Evolutionary conservation across 2,329 filamentous ascomycete genomes (phyloP), one percentile per base, ranked within the genome.

Genomic region (Colletotrichum kahawae): DNA sequence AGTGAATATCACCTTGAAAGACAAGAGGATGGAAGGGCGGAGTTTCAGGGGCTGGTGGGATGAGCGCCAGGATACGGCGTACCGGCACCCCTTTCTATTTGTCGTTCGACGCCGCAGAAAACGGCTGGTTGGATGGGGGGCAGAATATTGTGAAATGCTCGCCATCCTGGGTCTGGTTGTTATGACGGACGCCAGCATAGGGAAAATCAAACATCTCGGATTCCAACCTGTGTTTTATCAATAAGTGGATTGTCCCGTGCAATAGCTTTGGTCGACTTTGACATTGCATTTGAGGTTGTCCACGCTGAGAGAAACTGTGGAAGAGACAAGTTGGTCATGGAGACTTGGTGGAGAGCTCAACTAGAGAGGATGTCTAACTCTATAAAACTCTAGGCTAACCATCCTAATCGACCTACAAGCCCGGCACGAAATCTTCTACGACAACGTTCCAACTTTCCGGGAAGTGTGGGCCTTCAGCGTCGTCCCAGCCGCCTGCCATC

Each of bases 131-230:
- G 78, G 81, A 78, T 75, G 77, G 66, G 77, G 74, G 79, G 88
- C 89, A 91, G 89, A 91, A 91, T 91, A 91, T 91, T 91, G 89
- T 91, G 89, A 91, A 91, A 91, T 91, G 89, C 88, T 85, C 74
- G 18, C 67, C 66, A 67, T 63, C 48, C 71, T 54, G 54, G 48
- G 73, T 73, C 56, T 16, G 12, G 33, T 76, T 59, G n/a, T 43
- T 13, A 60, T 16, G 73, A 65, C 62, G 21, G 73, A 76, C 67
- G 60, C 75, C 75, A 72, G 75, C 69, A 67, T 36, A 77, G 67
- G 48, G 27, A 65, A 70, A 71, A 64, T 9, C 67, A 71, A 63
- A 36, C 27, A 33, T 70, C 56, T 64, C n/a, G 54, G 43, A 51
- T 51, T 51, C 43, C 43, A 51, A 5, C n/a, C 43, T 21, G 43